These are phyloP conservation scores for Sisymbrium irio DNA, from an alignment of 345 rosid genomes.

Conservation along the genomic window DNA sequence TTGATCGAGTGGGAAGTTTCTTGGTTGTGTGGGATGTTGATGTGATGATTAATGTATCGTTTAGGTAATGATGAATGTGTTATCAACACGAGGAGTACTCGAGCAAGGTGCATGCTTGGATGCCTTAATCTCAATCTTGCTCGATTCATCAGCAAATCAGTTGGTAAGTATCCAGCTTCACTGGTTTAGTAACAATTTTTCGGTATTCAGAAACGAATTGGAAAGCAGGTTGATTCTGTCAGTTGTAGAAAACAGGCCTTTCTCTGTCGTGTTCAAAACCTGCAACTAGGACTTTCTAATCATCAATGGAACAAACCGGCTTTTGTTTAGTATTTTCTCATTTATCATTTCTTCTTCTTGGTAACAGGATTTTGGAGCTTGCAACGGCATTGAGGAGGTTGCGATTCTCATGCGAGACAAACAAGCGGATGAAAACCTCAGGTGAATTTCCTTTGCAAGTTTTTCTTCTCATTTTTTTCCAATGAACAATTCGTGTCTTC, in stretches of 20 bases:
- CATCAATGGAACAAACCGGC: background rate
- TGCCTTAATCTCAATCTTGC: slow-evolving; percentile 74
- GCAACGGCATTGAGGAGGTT: slow-evolving; percentile 91
- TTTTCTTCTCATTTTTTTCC: background rate
- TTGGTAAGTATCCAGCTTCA: slow-evolving; percentile 48
- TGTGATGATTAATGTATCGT: slow-evolving; percentile 1
- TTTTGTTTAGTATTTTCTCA: background rate
- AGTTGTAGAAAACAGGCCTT: background rate
- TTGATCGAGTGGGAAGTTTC: background rate
- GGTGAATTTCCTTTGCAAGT: slow-evolving; percentile 37
- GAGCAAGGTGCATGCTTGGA: slow-evolving; percentile 96
- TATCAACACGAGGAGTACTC: slow-evolving; percentile 70
- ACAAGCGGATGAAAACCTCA: slow-evolving; percentile 91
- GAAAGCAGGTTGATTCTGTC: background rate
- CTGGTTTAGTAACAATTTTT: background rate
- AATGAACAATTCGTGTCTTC: background rate
- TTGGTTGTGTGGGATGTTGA: background rate
- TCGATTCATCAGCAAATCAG: slow-evolving; percentile 92
- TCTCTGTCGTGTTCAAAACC: background rate
- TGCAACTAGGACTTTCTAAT: background rate
- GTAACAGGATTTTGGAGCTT: slow-evolving; percentile 76
- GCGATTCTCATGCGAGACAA: slow-evolving; percentile 81
- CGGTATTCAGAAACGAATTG: background rate
- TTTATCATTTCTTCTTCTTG: background rate
- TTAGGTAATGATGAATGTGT: slow-evolving; percentile 62